These are phyloP conservation scores for Sporobolomyces phaffii DNA, from an alignment of 768 basidiomycete species.

Conservation along the genomic window DNA sequence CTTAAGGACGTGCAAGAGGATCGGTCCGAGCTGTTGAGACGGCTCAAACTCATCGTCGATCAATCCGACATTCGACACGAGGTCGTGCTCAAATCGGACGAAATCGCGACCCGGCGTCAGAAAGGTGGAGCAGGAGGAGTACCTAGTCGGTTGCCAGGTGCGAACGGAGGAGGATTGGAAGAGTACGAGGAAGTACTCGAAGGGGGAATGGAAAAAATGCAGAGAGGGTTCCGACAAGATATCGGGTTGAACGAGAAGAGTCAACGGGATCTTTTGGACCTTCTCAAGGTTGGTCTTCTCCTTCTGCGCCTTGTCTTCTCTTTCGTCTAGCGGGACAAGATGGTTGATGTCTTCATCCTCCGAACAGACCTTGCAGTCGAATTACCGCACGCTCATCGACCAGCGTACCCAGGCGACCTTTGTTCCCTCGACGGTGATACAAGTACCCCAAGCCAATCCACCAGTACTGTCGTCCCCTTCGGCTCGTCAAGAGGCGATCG, in stretches of 20 bases:
- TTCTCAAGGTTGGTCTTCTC: constrained; percentile 57
- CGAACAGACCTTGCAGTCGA: constrained; percentile 61
- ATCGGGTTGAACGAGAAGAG: constrained; percentile 58
- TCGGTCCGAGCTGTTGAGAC: not conserved
- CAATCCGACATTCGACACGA: constrained; percentile 67
- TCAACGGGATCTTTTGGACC: constrained; percentile 62
- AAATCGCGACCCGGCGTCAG: constrained; percentile 52
- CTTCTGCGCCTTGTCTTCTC: too few species aligned
- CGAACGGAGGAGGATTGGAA: constrained; percentile 50
- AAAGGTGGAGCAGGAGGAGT: constrained; percentile 47
- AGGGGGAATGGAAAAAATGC: constrained; percentile 73
- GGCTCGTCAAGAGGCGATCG: constrained; percentile 72
- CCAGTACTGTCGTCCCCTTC: constrained; percentile 48
- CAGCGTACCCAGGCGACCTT: too few species aligned
- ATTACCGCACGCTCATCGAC: constrained; percentile 59
- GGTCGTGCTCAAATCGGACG: constrained; percentile 61
- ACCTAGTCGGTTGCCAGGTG: too few species aligned
- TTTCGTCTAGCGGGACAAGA: too few species aligned
- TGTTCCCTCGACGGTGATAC: too few species aligned
- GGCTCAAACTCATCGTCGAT: not conserved
- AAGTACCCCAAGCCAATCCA: too few species aligned
- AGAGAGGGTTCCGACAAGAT: constrained; percentile 53
- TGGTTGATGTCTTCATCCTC: too few species aligned
- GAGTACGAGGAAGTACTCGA: constrained; percentile 83
- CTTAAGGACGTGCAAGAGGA: not conserved